Base-by-base conservation (phyloP, 306 rosid species). In the Glycine soja region DNA sequence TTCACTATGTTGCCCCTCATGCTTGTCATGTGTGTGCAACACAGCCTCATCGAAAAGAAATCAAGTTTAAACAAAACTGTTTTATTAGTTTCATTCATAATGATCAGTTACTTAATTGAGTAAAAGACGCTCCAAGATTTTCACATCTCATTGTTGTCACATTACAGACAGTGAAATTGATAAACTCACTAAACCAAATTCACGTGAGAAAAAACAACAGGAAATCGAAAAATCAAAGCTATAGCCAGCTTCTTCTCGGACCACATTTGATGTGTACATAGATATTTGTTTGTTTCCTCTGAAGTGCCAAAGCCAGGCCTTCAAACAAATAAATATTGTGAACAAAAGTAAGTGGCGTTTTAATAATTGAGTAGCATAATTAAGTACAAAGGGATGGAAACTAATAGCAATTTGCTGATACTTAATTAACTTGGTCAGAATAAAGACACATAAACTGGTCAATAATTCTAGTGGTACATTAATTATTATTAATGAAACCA, bases 1-100 rank as follows among this genome's bases (percentile, higher is more conserved):
- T 24, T 86, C 80, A 38, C 81, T 30, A 10, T 71, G 63, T 71
- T 88, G 89, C 88, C 86, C 82, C 85, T 89, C 90, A 85, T 85
- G 88, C 81, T 72, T 75, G 57, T 77, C 83, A 77, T 77, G 86
- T 56, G 76, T 85, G 36, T 10, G 75, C 10, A 36, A 3, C 83
- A 42, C 76, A 78, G 7, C 66, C 72, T 38, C 63, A 74, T 42
- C 30, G 2, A 70, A 71, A 74, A 73, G 18, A 82, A 57, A 36
- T 53, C 72, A 82, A 36, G 34, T 42, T 51, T 2, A 16, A 71
- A 76, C 45, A 62, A 2, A 40, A 61, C 61, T 24, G 66, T 46
- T 79, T n/a, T 50, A 18, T 32, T 80, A 78, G 70, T 57, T 74
- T 72, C 65, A 72, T 42, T 75, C 82, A 81, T 30, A 38, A 65